Evolutionary conservation across 768 basidiomycete species (phyloP).

Genomic region (Naganishia kalamii): DNA sequence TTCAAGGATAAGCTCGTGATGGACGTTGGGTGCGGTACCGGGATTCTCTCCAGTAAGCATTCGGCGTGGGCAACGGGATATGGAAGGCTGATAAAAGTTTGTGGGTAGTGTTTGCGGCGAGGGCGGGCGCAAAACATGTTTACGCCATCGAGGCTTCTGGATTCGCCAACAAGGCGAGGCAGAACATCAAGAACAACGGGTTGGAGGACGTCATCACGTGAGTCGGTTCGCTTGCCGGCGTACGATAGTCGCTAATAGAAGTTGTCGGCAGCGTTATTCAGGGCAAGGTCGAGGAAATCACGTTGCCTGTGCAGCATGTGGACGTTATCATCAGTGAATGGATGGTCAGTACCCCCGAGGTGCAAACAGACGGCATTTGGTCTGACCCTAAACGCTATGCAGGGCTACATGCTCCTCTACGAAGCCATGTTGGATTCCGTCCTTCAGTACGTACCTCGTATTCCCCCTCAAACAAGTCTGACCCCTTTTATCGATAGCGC

Average conservation of each 20-base stretch:
- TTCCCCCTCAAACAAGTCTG: not conserved
- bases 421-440: slow-evolving; percentile 98
- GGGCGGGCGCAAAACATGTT: slow-evolving; percentile 80
- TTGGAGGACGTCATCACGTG: slow-evolving; percentile 65
- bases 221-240: slow-evolving; percentile 23
- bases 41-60: slow-evolving; percentile 57
- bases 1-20: slow-evolving; percentile 82
- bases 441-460: slow-evolving; percentile 48
- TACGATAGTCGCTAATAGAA: not conserved
- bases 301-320: slow-evolving; percentile 68
- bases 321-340: slow-evolving; percentile 96
- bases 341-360: slow-evolving; percentile 60
- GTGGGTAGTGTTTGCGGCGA: slow-evolving; percentile 65
- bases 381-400: not conserved
- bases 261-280: slow-evolving; percentile 59
- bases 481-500: slow-evolving; percentile 49
- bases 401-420: slow-evolving; percentile 60
- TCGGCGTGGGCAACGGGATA: not conserved
- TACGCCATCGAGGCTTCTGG: slow-evolving; percentile 86
- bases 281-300: slow-evolving; percentile 84
- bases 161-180: slow-evolving; percentile 67
- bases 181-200: slow-evolving; percentile 69
- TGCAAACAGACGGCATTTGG: not conserved
- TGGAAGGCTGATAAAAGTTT: not conserved
- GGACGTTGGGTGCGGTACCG: slow-evolving; percentile 94